A percentile compares a stretch with the other conserved stretches of the same genome.
These are phyloP conservation scores for Diutina siamensis DNA, from an alignment of 1,139 yeast species.

Conservation along the genomic window DNA sequence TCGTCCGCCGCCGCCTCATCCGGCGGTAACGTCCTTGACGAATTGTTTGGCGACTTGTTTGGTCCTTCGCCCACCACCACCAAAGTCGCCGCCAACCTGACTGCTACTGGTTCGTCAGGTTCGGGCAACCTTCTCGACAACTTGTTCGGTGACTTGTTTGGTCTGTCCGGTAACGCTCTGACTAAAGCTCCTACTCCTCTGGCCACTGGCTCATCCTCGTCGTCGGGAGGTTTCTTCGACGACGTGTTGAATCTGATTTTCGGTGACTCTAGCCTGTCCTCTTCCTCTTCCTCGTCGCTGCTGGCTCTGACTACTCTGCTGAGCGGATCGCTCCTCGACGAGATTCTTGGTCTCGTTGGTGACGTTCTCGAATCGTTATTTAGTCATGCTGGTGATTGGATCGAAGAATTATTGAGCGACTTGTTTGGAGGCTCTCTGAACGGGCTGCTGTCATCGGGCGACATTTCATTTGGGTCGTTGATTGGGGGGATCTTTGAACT, in stretches of 20 bases:
- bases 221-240: background rate
- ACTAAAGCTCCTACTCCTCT: background rate
- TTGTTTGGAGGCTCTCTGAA: conserved; percentile 1
- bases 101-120: background rate
- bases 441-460: background rate
- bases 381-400: conserved; percentile 5
- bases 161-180: background rate
- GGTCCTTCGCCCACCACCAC: background rate
- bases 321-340: background rate
- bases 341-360: conserved; percentile 4
- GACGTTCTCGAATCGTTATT: background rate
- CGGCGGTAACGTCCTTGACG: background rate
- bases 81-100: background rate
- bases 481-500: conserved; percentile 5
- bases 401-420: background rate
- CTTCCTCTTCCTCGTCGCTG: background rate
- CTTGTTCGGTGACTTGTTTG: conserved; percentile 1
- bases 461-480: conserved; percentile 4
- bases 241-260: conserved; percentile 5
- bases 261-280: background rate
- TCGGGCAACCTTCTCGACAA: background rate
- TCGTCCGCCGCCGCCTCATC: background rate
- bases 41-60: conserved; percentile 1
- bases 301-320: background rate
- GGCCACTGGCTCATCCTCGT: background rate